Conservation (phyloP, 495 filamentous ascomycete genomes). For the Aspergillus kassunensis region DNA sequence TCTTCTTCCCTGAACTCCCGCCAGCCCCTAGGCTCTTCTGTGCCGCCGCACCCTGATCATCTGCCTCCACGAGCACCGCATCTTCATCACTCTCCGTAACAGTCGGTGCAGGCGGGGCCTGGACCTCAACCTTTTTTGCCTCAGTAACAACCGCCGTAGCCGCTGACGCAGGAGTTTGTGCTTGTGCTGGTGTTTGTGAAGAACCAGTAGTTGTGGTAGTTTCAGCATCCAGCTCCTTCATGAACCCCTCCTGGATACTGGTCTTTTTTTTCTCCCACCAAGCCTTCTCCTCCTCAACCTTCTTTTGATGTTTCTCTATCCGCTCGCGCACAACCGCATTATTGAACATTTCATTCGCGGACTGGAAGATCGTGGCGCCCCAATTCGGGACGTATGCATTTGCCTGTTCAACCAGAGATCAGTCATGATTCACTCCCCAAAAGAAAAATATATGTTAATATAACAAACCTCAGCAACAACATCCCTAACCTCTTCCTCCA, state of each 20-base stretch:
- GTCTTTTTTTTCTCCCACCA: conserved; percentile 89
- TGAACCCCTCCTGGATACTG: conserved; percentile 68
- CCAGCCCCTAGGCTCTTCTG: conserved; percentile 21
- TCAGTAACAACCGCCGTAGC: conserved; percentile 3
- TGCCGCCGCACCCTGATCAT: conserved; percentile 46
- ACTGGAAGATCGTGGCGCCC: conserved; percentile 95
- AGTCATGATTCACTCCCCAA: not conserved
- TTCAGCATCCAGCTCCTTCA: conserved; percentile 73
- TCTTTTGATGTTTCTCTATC: conserved; percentile 60
- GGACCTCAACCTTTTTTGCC: not conserved
- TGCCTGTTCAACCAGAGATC: conserved; percentile 48
- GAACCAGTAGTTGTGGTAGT: conserved; percentile 16
- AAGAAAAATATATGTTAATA: not conserved
- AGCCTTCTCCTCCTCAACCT: conserved; percentile 65
- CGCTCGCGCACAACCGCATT: conserved; percentile 59
- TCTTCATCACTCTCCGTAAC: conserved; percentile 74
- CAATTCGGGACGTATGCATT: conserved; percentile 83
- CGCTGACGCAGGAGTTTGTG: conserved; percentile 11
- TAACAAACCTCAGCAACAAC: conserved; percentile 73
- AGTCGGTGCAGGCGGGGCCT: conserved; percentile 22
- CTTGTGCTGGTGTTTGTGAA: conserved; percentile 23
- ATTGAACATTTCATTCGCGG: conserved; percentile 78
- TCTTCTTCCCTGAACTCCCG: conserved; percentile 44
- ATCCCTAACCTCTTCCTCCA: conserved; percentile 91
- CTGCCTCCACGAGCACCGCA: conserved; percentile 75